Percentiles rank a stretch among this genome's conserved stretches.
Conservation (phyloP, 768 basidiomycete genomes). For the Tulasnella sp. region DNA sequence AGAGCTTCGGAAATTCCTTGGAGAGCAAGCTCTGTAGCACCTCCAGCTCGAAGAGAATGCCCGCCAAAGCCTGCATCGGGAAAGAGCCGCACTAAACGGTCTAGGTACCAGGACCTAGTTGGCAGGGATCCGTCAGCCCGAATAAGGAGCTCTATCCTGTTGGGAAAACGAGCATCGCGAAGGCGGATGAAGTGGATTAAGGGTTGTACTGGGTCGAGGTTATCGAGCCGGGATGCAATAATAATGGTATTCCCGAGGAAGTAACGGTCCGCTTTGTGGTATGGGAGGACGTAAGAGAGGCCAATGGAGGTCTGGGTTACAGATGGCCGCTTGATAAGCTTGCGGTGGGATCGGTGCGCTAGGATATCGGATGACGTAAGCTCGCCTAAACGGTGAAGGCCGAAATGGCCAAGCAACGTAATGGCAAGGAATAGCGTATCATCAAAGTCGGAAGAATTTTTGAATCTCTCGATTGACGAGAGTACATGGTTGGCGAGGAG, state of each 20-base stretch:
- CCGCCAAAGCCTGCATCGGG: slow-evolving; percentile 42
- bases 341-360: slow-evolving; percentile 21
- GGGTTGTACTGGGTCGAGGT: neutral
- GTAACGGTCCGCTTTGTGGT: slow-evolving; percentile 38
- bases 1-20: slow-evolving; percentile 41
- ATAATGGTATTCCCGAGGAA: slow-evolving; percentile 39
- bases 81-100: slow-evolving; percentile 49
- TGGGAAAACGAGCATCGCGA: slow-evolving; percentile 22
- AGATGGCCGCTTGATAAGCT: slow-evolving; percentile 28
- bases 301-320: neutral
- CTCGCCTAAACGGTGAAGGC: slow-evolving; percentile 43
- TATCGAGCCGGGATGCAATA: slow-evolving; percentile 21
- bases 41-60: slow-evolving; percentile 50
- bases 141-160: slow-evolving; percentile 46
- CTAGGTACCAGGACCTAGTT: slow-evolving; percentile 46
- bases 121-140: slow-evolving; percentile 52
- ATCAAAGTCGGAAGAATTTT: slow-evolving; percentile 36
- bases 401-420: slow-evolving; percentile 40
- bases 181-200: slow-evolving; percentile 14
- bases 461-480: neutral
- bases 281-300: slow-evolving; percentile 36
- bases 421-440: slow-evolving; percentile 42
- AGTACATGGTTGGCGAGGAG: neutral
- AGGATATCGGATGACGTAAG: slow-evolving; percentile 39
- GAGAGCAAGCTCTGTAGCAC: slow-evolving; percentile 48